Percentiles rank a stretch among this genome's conserved stretches.
Conservation (phyloP, 1,139 yeast genomes). For the Kodamaea ohmeri region DNA sequence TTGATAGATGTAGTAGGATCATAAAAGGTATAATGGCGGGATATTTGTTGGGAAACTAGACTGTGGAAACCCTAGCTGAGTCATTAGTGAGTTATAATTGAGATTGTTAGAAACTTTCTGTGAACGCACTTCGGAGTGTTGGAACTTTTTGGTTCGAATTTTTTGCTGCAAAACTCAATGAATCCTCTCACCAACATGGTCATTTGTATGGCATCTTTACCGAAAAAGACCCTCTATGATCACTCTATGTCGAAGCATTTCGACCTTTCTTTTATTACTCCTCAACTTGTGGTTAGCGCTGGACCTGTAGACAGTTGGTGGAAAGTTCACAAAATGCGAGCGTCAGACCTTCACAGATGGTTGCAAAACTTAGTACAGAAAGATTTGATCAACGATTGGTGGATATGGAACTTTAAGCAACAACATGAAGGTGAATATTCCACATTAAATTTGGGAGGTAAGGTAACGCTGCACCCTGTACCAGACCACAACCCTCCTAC, state of each 20-base stretch:
- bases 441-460: slow-evolving; percentile 32
- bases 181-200: slow-evolving; percentile 4
- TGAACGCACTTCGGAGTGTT: slow-evolving; percentile 3
- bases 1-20: neutral
- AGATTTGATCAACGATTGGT: slow-evolving; percentile 61
- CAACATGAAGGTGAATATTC: slow-evolving; percentile 50
- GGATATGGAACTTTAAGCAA: slow-evolving; percentile 67
- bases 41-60: no score
- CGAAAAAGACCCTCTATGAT: slow-evolving; percentile 26
- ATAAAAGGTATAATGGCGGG: no score
- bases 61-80: no score
- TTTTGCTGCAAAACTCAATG: slow-evolving; percentile 1
- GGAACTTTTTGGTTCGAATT: neutral
- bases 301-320: slow-evolving; percentile 59
- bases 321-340: slow-evolving; percentile 53
- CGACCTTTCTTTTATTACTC: slow-evolving; percentile 66
- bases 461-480: slow-evolving; percentile 49
- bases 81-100: no score
- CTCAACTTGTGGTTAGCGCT: slow-evolving; percentile 64
- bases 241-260: slow-evolving; percentile 17
- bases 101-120: no score
- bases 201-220: slow-evolving; percentile 25
- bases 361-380: slow-evolving; percentile 42
- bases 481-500: slow-evolving; percentile 82
- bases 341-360: slow-evolving; percentile 39